phyloP scores from a whole-genome alignment of 345 rosid species.

The Lagerstroemia speciosa region DNA sequence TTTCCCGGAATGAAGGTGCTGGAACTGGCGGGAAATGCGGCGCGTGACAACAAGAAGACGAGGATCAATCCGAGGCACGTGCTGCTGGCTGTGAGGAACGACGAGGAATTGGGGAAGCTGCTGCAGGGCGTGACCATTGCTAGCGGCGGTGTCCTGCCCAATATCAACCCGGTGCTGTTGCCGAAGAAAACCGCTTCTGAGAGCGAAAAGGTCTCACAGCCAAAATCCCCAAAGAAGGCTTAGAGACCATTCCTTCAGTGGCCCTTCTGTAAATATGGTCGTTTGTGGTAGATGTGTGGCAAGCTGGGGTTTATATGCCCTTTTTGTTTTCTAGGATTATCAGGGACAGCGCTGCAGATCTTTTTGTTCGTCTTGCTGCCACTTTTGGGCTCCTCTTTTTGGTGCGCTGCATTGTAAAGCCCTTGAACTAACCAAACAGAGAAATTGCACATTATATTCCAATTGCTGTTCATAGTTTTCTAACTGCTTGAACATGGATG shows the following conservation, averaged over 20 bases:
- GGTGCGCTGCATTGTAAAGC: background rate
- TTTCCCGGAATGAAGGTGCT: constrained; percentile 27
- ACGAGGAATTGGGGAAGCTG: constrained; percentile 55
- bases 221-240: constrained; percentile 45
- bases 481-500: no score
- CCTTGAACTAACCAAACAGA: background rate
- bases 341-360: background rate
- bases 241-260: background rate
- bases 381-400: background rate
- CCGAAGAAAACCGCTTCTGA: constrained; percentile 45
- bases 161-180: constrained; percentile 52
- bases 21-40: constrained; percentile 62
- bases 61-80: constrained; percentile 58
- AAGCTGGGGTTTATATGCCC: background rate
- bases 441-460: background rate
- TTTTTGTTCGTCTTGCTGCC: background rate
- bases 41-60: constrained; percentile 62
- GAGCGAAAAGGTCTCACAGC: constrained; percentile 21
- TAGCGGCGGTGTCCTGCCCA: constrained; percentile 59
- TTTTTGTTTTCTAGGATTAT: background rate
- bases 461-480: no score
- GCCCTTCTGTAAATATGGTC: background rate
- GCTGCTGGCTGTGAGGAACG: constrained; percentile 47
- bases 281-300: background rate
- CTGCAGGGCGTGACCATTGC: constrained; percentile 60